Evolutionary conservation across 2,329 filamentous ascomycete genomes (phyloP).

Genomic region (Fusarium torreyae): DNA sequence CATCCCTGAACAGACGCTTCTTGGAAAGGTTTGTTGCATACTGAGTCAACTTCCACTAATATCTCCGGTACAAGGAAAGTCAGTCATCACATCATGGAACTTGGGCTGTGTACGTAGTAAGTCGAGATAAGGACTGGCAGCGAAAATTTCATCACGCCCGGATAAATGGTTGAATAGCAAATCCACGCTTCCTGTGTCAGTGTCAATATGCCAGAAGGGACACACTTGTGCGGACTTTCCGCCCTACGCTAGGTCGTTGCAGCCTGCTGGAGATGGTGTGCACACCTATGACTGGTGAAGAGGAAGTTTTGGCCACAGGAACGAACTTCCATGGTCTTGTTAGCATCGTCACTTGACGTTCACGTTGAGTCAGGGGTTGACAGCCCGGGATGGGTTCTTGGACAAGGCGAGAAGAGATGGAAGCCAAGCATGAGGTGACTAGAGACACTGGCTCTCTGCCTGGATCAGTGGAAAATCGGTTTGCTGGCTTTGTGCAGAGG

Average conservation of each 20-base stretch:
- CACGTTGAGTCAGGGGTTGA: not conserved
- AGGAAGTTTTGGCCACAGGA: not conserved
- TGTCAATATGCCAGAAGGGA: slow-evolving; percentile 1
- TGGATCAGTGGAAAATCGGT: not conserved
- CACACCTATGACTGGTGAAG: not conserved
- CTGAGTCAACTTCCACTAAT: not conserved
- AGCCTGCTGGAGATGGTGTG: slow-evolving; percentile 7
- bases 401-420: not conserved
- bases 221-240: not conserved
- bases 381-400: not conserved
- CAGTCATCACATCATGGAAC: not conserved
- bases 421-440: not conserved
- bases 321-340: not conserved
- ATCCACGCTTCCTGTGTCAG: slow-evolving; percentile 4
- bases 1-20: not conserved
- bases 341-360: slow-evolving; percentile 25
- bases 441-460: not conserved
- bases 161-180: slow-evolving; percentile 9
- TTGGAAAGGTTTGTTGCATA: not conserved
- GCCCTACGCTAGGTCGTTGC: slow-evolving; percentile 14
- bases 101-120: not conserved
- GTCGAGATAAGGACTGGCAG: not conserved
- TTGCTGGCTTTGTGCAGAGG: not conserved
- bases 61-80: not conserved
- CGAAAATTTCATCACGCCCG: slow-evolving; percentile 11